Base-by-base conservation (phyloP, 148 eudicot genomes). In the Polygonum aviculare region DNA sequence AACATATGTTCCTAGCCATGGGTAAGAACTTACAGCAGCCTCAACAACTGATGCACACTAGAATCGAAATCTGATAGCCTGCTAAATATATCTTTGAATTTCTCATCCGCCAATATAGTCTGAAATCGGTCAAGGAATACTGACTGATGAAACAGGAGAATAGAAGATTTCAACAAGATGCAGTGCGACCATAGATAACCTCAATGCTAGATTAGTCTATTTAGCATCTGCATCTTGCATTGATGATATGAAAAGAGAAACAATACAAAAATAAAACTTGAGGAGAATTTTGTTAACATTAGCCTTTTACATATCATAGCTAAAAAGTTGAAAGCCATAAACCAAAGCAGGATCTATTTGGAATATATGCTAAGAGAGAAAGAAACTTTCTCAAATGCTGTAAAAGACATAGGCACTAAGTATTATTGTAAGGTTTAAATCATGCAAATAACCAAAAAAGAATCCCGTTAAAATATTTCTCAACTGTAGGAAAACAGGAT, bases 1-100 rank as follows among this genome's bases (percentile, higher is more conserved):
- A 35, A 18, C 10, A 70, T n/a, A 16, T 39, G 69, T 45, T 72
- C 45, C 75, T 72, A 44, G n/a, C 19, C 9, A 41, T 1, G 12
- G 19, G 26, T 54, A 72, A 38, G 36, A 80, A 77, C 98, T 92
- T 88, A 94, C 98, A 94, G 80, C 84, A 92, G 92, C 77, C 92
- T 90, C 86, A 81, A 74, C 22, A 92, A 81, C 83, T 89, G 84
- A 86, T 85, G 85, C 63, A 87, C 85, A 44, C 93, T 89, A 77
- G 97, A 85, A 85, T 94, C 98, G 19, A 85, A 86, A 81, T 77
- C 78, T 69, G 83, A 80, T 79, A 94, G 70, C 77, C 74, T 76
- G 80, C 83, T 83, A 31, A 87, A 57, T 49, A 84, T 80, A 69
- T 82, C 93, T 80, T 85, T 90, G 88, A 89, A 90, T 41, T 83